Conservation (phyloP, 1,284 basidiomycete genomes). For the Lentinula novae-zelandiae region DNA sequence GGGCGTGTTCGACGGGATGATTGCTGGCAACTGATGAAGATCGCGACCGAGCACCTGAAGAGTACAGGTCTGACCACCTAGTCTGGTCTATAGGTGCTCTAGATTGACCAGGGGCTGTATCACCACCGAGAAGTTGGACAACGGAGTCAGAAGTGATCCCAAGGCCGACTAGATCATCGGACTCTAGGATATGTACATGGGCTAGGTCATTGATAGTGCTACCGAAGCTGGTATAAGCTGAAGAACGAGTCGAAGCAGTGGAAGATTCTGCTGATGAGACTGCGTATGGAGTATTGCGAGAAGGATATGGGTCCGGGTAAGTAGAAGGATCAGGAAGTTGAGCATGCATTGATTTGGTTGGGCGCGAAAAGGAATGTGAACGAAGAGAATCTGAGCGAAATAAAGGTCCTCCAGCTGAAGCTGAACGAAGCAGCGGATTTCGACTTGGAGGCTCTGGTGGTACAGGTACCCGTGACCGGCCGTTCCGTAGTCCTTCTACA, state of each 20-base stretch:
- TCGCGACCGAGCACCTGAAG: constrained; percentile 57
- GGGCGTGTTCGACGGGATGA: constrained; percentile 33
- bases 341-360: constrained; percentile 34
- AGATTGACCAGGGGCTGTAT: constrained; percentile 40
- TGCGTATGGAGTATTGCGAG: constrained; percentile 42
- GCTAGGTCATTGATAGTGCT: constrained; percentile 57
- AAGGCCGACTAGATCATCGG: constrained; percentile 52
- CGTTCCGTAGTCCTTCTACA: background rate
- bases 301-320: constrained; percentile 53
- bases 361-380: constrained; percentile 40
- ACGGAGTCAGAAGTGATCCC: constrained; percentile 64
- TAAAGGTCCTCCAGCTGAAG: constrained; percentile 20
- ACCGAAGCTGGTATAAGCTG: constrained; percentile 68
- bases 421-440: constrained; percentile 20
- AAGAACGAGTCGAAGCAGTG: constrained; percentile 68
- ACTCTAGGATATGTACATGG: constrained; percentile 59
- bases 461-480: background rate
- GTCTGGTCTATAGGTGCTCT: constrained; percentile 49
- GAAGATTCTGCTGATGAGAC: constrained; percentile 68
- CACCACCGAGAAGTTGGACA: constrained; percentile 53
- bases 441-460: constrained; percentile 12
- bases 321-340: constrained; percentile 57
- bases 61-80: constrained; percentile 68
- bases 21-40: constrained; percentile 48
- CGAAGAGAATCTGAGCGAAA: constrained; percentile 30